phyloP scores from a whole-genome alignment of 148 eudicot genomes.

The Chenopodium quinoa region DNA sequence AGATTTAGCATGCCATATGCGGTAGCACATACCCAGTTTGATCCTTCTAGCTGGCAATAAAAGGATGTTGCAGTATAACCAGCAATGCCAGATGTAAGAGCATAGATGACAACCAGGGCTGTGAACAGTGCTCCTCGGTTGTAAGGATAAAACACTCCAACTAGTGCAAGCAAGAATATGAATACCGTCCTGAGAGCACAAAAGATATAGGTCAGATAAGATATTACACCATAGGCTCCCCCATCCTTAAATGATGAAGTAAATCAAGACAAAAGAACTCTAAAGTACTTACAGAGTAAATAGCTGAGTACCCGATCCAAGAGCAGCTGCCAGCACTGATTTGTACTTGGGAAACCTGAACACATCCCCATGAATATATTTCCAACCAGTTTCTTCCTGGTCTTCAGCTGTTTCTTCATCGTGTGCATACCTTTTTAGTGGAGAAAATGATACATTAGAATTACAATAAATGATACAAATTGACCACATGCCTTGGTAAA shows the following conservation, averaged over 20 bases:
- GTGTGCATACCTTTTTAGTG: constrained; percentile 60
- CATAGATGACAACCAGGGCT: constrained; percentile 38
- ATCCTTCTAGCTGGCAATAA: constrained; percentile 41
- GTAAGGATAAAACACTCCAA: constrained; percentile 42
- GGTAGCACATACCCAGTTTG: constrained; percentile 31
- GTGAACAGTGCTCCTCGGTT: constrained; percentile 40
- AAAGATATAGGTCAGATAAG: constrained; percentile 3
- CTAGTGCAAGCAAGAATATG: constrained; percentile 37
- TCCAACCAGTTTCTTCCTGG: constrained; percentile 91
- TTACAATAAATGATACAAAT: neutral
- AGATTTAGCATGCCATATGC: neutral
- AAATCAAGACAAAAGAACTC: neutral
- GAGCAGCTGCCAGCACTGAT: constrained; percentile 72
- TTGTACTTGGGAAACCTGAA: constrained; percentile 72
- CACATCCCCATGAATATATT: constrained; percentile 82
- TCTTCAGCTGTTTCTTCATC: constrained; percentile 83
- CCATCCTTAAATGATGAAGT: neutral
- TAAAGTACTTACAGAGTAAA: constrained; percentile 59
- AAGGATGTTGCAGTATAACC: constrained; percentile 40
- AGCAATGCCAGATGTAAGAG: constrained; percentile 43
- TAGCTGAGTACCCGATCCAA: constrained; percentile 82
- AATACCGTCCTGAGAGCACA: constrained; percentile 29
- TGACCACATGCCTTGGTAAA: neutral
- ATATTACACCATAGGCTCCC: neutral
- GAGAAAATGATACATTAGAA: neutral